Evolutionary conservation across 768 basidiomycete species (phyloP).

Genomic region (Terana coerulea): DNA sequence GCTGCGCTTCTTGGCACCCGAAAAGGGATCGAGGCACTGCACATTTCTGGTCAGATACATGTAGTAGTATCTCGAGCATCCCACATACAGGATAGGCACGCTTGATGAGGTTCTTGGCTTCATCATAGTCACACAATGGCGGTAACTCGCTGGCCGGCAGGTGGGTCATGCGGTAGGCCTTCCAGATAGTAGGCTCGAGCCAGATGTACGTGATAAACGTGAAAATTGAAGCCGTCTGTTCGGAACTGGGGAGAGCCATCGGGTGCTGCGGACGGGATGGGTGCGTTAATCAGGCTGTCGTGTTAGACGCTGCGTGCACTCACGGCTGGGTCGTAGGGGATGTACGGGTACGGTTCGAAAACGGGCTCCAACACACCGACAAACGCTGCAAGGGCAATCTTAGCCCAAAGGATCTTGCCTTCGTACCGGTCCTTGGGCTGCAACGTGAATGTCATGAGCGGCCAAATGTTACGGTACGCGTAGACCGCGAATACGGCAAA

Average conservation of each 20-base stretch:
- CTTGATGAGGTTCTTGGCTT: conserved; percentile 27
- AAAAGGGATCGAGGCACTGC: conserved; percentile 21
- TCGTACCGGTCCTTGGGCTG: conserved; percentile 30
- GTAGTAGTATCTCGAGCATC: background rate
- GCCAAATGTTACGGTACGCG: conserved; percentile 33
- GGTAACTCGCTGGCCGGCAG: conserved; percentile 39
- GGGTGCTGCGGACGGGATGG: conserved; percentile 13
- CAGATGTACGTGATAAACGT: conserved; percentile 42
- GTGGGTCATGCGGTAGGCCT: conserved; percentile 37
- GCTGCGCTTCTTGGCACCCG: conserved; percentile 14
- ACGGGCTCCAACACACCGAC: conserved; percentile 23
- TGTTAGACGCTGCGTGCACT: background rate
- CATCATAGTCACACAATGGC: conserved; percentile 42
- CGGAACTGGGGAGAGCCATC: conserved; percentile 15
- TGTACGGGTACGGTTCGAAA: conserved; percentile 10
- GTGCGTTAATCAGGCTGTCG: background rate
- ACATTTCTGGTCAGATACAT: too few species aligned
- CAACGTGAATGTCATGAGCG: conserved; percentile 31
- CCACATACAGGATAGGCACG: conserved; percentile 27
- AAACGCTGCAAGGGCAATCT: conserved; percentile 28
- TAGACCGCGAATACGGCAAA: conserved; percentile 15
- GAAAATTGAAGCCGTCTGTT: conserved; percentile 23
- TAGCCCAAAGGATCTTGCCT: conserved; percentile 31
- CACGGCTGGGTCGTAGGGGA: conserved; percentile 1
- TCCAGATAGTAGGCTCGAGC: conserved; percentile 45